Conservation (phyloP, 208 protist species). For the Crithidia fasciculata region DNA sequence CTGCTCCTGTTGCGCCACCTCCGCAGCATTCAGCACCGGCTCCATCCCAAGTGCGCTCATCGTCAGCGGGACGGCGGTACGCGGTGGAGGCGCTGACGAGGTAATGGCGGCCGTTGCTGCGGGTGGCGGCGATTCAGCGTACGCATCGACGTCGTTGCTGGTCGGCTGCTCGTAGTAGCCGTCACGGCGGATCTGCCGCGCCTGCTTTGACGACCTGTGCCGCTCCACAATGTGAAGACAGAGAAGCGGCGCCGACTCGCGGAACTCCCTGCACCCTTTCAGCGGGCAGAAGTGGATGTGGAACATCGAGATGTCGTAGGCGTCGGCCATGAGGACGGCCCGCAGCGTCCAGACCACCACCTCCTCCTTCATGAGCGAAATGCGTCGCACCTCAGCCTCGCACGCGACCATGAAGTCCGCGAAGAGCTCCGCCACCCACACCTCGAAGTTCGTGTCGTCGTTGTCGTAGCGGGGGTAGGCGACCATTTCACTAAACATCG, state of each 20-base stretch:
- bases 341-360: constrained; percentile 3
- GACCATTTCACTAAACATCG: constrained; percentile 1
- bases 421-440: constrained; percentile 5
- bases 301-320: constrained; percentile 6
- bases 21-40: background rate
- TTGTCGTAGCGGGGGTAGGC: constrained; percentile 1
- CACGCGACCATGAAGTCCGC: constrained; percentile 1
- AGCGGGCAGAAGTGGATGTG: constrained; percentile 4
- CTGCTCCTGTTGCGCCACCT: background rate
- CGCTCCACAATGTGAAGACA: background rate
- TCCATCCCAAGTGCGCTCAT: no score
- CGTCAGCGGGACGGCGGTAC: no score
- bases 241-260: background rate
- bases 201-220: background rate
- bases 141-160: no score
- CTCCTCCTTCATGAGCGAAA: constrained; percentile 15
- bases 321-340: constrained; percentile 6
- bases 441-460: constrained; percentile 3
- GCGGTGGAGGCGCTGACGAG: no score
- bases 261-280: background rate
- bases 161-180: no score
- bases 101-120: no score
- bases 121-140: no score
- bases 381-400: constrained; percentile 5
- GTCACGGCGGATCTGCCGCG: background rate